Percentiles rank a stretch among this genome's conserved stretches.
phyloP scores from a whole-genome alignment of 495 filamentous ascomycete species.

The Neurospora sp. region DNA sequence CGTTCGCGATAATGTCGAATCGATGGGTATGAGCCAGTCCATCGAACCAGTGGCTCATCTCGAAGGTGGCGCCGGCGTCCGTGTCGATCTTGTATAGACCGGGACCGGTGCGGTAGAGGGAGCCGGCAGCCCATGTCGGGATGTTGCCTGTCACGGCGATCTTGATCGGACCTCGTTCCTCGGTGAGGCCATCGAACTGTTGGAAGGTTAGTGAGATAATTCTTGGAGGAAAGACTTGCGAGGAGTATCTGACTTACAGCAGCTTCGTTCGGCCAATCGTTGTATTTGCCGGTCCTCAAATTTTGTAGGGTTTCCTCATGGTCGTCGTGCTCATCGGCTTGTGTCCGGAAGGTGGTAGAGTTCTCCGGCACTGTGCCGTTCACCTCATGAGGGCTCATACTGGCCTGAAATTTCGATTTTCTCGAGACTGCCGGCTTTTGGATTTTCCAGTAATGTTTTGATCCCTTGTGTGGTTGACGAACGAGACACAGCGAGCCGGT shows the following conservation, averaged over 20 bases:
- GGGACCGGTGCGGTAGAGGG: slow-evolving; percentile 64
- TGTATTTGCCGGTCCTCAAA: slow-evolving; percentile 2
- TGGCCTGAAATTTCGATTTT: not conserved
- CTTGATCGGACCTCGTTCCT: slow-evolving; percentile 34
- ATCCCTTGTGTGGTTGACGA: not conserved
- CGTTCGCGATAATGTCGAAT: slow-evolving; percentile 49
- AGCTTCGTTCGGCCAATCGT: slow-evolving; percentile 37
- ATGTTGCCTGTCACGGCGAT: slow-evolving; percentile 31
- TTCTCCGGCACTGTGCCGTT: not conserved
- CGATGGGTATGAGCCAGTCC: slow-evolving; percentile 66
- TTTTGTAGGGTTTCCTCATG: not conserved
- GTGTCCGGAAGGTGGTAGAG: not conserved
- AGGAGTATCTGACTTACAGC: slow-evolving; percentile 22
- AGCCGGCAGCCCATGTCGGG: slow-evolving; percentile 41
- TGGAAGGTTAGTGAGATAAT: not conserved
- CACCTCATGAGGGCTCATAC: not conserved
- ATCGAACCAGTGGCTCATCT: slow-evolving; percentile 67
- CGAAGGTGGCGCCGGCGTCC: slow-evolving; percentile 44
- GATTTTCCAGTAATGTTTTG: not conserved
- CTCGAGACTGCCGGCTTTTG: not conserved
- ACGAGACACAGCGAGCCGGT: not conserved
- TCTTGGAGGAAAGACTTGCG: not conserved
- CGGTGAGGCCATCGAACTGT: slow-evolving; percentile 37
- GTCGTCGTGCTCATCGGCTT: slow-evolving; percentile 7
- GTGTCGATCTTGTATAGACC: slow-evolving; percentile 48